phyloP scores from a whole-genome alignment of 2,329 filamentous ascomycete species.

The Cytospora mali region DNA sequence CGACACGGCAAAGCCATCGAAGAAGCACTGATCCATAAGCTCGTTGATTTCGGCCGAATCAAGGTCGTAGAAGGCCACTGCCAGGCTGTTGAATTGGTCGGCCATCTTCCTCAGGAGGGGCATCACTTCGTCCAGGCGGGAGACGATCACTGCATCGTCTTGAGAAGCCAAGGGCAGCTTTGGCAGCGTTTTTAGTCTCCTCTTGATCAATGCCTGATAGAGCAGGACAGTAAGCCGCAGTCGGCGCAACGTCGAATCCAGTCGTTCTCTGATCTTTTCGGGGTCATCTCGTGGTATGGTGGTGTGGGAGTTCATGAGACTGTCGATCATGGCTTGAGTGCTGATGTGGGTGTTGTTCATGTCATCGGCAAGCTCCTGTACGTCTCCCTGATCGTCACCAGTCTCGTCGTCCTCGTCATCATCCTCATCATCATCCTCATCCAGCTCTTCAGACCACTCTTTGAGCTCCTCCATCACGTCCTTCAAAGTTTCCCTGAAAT shows the following conservation, averaged over 20 bases:
- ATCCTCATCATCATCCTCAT: slow-evolving; percentile 61
- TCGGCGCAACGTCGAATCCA: slow-evolving; percentile 65
- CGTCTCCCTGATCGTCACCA: slow-evolving; percentile 44
- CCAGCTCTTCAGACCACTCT: slow-evolving; percentile 79
- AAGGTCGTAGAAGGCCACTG: slow-evolving; percentile 71
- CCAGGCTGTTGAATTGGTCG: slow-evolving; percentile 70
- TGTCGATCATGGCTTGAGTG: slow-evolving; percentile 64
- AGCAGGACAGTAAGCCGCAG: slow-evolving; percentile 69
- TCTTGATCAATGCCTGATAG: slow-evolving; percentile 70
- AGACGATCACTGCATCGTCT: slow-evolving; percentile 37
- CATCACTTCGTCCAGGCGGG: slow-evolving; percentile 59
- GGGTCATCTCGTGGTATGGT: slow-evolving; percentile 67
- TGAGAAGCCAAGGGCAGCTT: slow-evolving; percentile 32
- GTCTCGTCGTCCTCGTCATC: slow-evolving; percentile 44
- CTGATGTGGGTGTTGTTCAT: slow-evolving; percentile 38
- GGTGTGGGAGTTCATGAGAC: slow-evolving; percentile 64
- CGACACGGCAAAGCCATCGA: slow-evolving; percentile 58
- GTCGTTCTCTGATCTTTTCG: slow-evolving; percentile 63
- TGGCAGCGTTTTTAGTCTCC: slow-evolving; percentile 65
- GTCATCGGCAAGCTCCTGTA: slow-evolving; percentile 40
- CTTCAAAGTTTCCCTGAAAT: slow-evolving; percentile 73
- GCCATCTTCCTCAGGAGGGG: slow-evolving; percentile 61
- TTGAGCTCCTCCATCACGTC: slow-evolving; percentile 86
- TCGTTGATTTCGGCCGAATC: slow-evolving; percentile 61
- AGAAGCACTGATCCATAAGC: slow-evolving; percentile 61